Evolutionary conservation across 805 yeast genomes (phyloP), one percentile per base, ranked within the genome.

Genomic region (Saturnispora quitensis): DNA sequence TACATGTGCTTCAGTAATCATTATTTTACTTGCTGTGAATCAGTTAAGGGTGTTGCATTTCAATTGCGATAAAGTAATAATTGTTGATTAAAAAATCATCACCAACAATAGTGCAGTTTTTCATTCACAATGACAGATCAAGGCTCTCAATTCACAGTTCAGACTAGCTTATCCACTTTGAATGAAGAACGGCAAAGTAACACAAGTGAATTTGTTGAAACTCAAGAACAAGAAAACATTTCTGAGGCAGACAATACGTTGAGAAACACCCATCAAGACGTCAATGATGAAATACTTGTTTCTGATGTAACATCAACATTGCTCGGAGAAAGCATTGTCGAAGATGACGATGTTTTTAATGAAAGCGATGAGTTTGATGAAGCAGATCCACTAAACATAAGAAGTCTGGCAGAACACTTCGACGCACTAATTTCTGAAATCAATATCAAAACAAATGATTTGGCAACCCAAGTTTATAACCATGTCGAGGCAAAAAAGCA

Each of bases 381-480:
- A 4, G 77, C 74, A 24, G 90, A 85, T 64, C 88, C 89, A 1
- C 67, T 85, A 25, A 78, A 81, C 12, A 73, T 85, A 17, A 76
- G 79, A 58, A 73, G 76, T 51, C 67, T 86, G 43, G 78, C 86
- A 0, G 68, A 82, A 24, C 76, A 75, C 50, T 84, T 77, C 61
- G 91, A 86, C 58, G 82, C 83, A 58, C 64, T 86, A 40, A 62
- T 84, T 62, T 82, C 71, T 67, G 80, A 78, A 61, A 81, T 86
- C 48, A 73, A 75, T 45, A 86, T 81, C 54, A 73, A 75, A 50
- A 73, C 84, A 6, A 66, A 73, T 22, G 66, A 70, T 2, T 63
- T 68, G n/a, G 57, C 68, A 12, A 63, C 64, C 36, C 58, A 59
- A 43, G 63, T 68, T 1, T 62, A 58, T 17, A 46, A 56, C 6